phyloP scores from a whole-genome alignment of 164 flowering plant genomes.

The Santalum album region DNA sequence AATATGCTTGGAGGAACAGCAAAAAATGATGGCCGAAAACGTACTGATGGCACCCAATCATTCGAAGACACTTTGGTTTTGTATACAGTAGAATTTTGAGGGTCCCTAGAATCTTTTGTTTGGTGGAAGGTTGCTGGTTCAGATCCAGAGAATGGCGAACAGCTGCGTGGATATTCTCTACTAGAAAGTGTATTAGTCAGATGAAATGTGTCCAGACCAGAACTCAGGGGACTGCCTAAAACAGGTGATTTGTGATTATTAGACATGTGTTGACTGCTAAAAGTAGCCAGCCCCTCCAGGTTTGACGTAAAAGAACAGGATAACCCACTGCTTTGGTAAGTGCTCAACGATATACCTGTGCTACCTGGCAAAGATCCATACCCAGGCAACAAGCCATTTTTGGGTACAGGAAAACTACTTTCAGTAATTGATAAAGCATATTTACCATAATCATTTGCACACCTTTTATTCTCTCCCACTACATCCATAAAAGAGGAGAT shows the following conservation, averaged over 20 bases:
- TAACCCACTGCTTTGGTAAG: not conserved
- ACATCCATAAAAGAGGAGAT: slow-evolving; percentile 10
- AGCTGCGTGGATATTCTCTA: slow-evolving; percentile 12
- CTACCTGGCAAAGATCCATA: slow-evolving; percentile 12
- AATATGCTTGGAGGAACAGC: slow-evolving; percentile 25
- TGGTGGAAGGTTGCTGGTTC: slow-evolving; percentile 14
- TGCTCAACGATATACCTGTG: slow-evolving; percentile 7
- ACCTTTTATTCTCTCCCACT: slow-evolving; percentile 10
- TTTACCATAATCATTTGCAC: slow-evolving; percentile 4
- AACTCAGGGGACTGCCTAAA: slow-evolving; percentile 8
- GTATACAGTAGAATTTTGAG: slow-evolving; percentile 8
- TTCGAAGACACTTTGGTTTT: slow-evolving; percentile 18
- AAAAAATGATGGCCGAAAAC: slow-evolving; percentile 62
- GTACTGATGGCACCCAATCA: slow-evolving; percentile 71
- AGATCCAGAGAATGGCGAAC: slow-evolving; percentile 25
- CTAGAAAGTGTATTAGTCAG: slow-evolving; percentile 13
- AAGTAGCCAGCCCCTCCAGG: slow-evolving; percentile 7
- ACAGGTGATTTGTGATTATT: slow-evolving; percentile 13
- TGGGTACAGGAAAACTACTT: slow-evolving; percentile 5
- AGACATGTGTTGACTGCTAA: slow-evolving; percentile 2
- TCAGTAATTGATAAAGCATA: slow-evolving; percentile 3
- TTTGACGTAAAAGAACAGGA: slow-evolving; percentile 7
- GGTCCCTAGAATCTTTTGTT: slow-evolving; percentile 1
- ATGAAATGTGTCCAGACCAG: slow-evolving; percentile 9
- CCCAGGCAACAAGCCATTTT: slow-evolving; percentile 11